Evolutionary conservation across 306 rosid genomes (phyloP).

Genomic region (Trifolium dubium): DNA sequence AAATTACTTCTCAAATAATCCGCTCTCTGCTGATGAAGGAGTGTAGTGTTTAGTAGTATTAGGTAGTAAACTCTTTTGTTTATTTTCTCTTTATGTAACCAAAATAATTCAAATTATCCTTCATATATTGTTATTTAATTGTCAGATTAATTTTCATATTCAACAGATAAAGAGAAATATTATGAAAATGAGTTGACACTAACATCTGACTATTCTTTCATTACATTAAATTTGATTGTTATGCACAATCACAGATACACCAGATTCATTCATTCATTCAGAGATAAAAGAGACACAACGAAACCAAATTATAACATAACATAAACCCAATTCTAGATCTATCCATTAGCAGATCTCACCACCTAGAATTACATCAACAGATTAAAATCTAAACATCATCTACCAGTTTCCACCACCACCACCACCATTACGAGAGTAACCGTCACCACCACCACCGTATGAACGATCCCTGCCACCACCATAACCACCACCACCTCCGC

Average conservation of each 20-base stretch:
- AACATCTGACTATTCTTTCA: neutral
- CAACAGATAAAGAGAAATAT: neutral
- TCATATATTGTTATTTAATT: too few relatives aligned
- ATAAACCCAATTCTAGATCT: neutral
- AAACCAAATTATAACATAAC: neutral
- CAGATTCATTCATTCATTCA: neutral
- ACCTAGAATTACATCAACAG: neutral
- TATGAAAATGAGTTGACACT: neutral
- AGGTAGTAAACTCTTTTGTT: too few relatives aligned
- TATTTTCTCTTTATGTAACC: too few relatives aligned
- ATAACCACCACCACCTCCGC: neutral
- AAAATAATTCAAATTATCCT: too few relatives aligned
- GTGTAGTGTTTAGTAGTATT: too few relatives aligned
- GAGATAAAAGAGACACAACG: neutral
- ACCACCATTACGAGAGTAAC: neutral
- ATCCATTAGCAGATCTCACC: neutral
- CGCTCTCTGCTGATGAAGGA: too few relatives aligned
- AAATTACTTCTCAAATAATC: too few relatives aligned
- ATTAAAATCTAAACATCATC: neutral
- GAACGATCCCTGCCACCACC: conserved; percentile 31
- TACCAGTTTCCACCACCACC: conserved; percentile 51
- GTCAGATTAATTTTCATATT: too few relatives aligned
- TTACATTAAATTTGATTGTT: neutral
- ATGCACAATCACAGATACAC: neutral
- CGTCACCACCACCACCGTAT: neutral